These are phyloP conservation scores for Pezicula carpinea DNA, from an alignment of 2,329 filamentous ascomycete genomes.

Conservation along the genomic window DNA sequence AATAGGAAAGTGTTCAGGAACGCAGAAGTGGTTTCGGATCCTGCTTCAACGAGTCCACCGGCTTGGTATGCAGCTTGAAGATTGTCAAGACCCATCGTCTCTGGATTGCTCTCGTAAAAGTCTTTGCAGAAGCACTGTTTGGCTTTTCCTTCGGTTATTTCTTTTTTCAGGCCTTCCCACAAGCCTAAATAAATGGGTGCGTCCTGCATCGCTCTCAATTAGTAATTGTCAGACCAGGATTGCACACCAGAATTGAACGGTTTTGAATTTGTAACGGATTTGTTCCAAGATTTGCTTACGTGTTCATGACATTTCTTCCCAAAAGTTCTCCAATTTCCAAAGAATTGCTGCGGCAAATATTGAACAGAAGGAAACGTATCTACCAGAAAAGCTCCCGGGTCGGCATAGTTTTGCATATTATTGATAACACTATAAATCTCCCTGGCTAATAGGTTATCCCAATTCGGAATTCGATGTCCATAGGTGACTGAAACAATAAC, in stretches of 20 bases:
- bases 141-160: slow-evolving; percentile 27
- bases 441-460: slow-evolving; percentile 30
- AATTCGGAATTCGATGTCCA: slow-evolving; percentile 32
- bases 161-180: slow-evolving; percentile 34
- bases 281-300: no score
- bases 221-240: no score
- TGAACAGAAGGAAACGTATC: slow-evolving; percentile 30
- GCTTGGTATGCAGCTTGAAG: slow-evolving; percentile 40
- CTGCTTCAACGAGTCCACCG: slow-evolving; percentile 38
- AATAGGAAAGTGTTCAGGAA: slow-evolving; percentile 29
- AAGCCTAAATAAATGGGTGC: slow-evolving; percentile 26
- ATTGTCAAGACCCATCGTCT: slow-evolving; percentile 35
- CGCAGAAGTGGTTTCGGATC: slow-evolving; percentile 29
- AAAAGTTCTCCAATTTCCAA: slow-evolving; percentile 15
- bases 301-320: slow-evolving; percentile 8
- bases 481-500: slow-evolving; percentile 38
- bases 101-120: slow-evolving; percentile 34
- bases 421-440: slow-evolving; percentile 31
- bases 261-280: no score
- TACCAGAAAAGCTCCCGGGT: slow-evolving; percentile 33
- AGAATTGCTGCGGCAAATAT: slow-evolving; percentile 20
- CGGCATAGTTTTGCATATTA: slow-evolving; percentile 31
- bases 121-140: slow-evolving; percentile 39
- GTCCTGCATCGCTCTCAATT: slow-evolving; percentile 3
- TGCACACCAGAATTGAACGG: no score